Evolutionary conservation across 805 yeast species (phyloP), one percentile per base, ranked within the genome.

Genomic region (Kluyveromyces siamensis): DNA sequence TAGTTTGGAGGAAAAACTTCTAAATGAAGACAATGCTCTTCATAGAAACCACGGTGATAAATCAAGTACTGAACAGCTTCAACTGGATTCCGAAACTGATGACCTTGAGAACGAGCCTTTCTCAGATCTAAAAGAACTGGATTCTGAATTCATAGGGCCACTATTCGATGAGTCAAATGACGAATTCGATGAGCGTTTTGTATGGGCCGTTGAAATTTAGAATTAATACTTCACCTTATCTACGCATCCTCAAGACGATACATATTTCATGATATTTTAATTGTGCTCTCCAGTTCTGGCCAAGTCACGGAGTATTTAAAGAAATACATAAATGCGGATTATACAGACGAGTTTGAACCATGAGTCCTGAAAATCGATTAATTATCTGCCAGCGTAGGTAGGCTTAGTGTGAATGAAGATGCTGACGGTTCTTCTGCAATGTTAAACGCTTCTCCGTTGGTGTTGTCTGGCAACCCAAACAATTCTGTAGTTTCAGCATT

Each of bases 381-480:
- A 17, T 36, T 44, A 8, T 49, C 44, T 13, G 51, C 51, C 2
- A 57, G 18, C 43, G 50, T 52, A 4, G 59, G 58, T 42, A 60
- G 40, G 43, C 59, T 56, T 37, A 58, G 46, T 42, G 50, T 56
- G 47, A 61, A 58, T 1, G 63, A 53, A 18, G 42, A 41, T 30
- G 36, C 41, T 8, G 48, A 41, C 1, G 56, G 47, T 2, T 49
- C 46, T 14, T 42, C 46, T 2, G 41, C 27, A 17, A 44, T 46
- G 7, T 44, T 36, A 39, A 50, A 36, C 8, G 18, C 33, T 40
- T 33, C 18, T 17, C 45, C 45, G 17, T 33, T 17, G 18, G 5
- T 11, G 7, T 16, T 41, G 17, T n/a, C 39, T 18, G 39, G 45
- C 8, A 39, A 43, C 19, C 27, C 27, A 8, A 43, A 30, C 18